Conservation (phyloP, 2,329 filamentous ascomycete genomes). For the Colletotrichum agaves region DNA sequence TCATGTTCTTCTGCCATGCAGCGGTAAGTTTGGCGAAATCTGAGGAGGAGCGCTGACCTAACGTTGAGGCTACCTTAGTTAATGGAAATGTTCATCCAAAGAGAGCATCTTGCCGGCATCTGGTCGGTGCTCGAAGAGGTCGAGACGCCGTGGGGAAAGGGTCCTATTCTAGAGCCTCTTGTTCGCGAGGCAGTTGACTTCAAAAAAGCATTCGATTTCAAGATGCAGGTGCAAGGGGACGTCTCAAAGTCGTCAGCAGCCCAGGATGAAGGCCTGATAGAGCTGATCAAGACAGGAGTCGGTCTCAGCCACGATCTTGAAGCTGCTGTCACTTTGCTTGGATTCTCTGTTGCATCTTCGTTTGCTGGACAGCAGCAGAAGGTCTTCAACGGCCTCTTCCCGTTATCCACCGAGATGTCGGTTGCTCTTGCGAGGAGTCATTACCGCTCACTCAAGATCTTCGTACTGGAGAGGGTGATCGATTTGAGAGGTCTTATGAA, state of each 20-base stretch:
- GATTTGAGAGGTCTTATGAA: conserved; percentile 1
- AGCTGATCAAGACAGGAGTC: conserved; percentile 1
- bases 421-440: conserved; percentile 4
- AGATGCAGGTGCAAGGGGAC: not conserved
- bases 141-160: conserved; percentile 7
- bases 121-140: conserved; percentile 28
- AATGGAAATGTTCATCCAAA: conserved; percentile 29
- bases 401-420: not conserved
- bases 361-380: not conserved
- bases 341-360: not conserved
- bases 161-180: conserved; percentile 12
- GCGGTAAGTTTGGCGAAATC: not conserved
- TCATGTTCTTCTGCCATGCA: conserved; percentile 29
- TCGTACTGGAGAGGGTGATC: conserved; percentile 10
- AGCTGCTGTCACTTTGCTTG: not conserved
- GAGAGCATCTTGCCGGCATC: conserved; percentile 8
- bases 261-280: not conserved
- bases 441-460: conserved; percentile 17
- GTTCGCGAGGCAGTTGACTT: conserved; percentile 15
- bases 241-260: not conserved
- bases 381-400: conserved; percentile 20
- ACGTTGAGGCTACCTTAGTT: not conserved
- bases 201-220: conserved; percentile 18
- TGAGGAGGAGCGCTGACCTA: not conserved
- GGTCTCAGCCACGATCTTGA: not conserved